Percentiles rank a stretch among this genome's conserved stretches.
Conservation (phyloP, 129 eudicot species). For the Artemisia argyi region DNA sequence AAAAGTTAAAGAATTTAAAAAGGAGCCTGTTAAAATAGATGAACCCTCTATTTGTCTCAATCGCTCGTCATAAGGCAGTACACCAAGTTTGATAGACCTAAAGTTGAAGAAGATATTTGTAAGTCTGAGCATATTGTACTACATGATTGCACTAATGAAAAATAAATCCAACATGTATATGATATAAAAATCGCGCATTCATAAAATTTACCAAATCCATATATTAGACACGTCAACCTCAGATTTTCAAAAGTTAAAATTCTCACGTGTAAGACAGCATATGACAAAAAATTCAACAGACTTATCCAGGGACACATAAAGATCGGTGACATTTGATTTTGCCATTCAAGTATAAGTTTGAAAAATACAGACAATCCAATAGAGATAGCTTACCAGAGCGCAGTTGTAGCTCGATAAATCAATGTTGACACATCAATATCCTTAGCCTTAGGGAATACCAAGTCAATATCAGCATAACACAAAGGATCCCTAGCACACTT, state of each 20-base stretch:
- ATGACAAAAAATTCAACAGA: too few species aligned
- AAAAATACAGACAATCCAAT: not conserved
- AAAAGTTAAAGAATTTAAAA: conserved; percentile 50
- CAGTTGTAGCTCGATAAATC: conserved; percentile 77
- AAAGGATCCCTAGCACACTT: conserved; percentile 58
- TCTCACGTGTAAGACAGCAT: too few species aligned
- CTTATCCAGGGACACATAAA: too few species aligned
- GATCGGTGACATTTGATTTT: too few species aligned
- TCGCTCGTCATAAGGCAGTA: conserved; percentile 66
- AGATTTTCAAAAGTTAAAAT: too few species aligned
- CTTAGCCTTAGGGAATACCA: conserved; percentile 68
- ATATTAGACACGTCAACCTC: too few species aligned
- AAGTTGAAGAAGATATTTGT: not conserved
- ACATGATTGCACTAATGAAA: too few species aligned
- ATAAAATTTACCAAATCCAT: too few species aligned
- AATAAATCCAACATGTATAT: not conserved
- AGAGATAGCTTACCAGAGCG: conserved; percentile 42
- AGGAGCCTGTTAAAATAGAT: conserved; percentile 63
- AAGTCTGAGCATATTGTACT: too few species aligned
- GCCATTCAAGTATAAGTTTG: not conserved
- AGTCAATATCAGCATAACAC: conserved; percentile 63
- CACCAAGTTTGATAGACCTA: conserved; percentile 84
- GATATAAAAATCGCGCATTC: too few species aligned
- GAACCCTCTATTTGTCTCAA: conserved; percentile 70
- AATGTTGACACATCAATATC: conserved; percentile 60